Evolutionary conservation across 2,329 filamentous ascomycete genomes (phyloP), one percentile per base, ranked within the genome.

Genomic region (Aspergillus viridinutans): DNA sequence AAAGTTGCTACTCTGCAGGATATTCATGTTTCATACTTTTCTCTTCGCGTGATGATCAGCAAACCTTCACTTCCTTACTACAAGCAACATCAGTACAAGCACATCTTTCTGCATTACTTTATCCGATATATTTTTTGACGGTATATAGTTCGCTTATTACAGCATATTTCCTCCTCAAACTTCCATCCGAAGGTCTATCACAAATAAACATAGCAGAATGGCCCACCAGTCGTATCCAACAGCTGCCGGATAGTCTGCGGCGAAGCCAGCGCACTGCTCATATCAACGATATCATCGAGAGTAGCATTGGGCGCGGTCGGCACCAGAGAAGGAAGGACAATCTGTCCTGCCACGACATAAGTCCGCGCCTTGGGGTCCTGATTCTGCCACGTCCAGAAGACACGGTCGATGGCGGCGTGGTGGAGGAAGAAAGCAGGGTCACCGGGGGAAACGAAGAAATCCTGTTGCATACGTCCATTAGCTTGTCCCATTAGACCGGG

Each of bases 331-430:
- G 53, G 32, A n/a, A 55, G 45, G 8, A 62, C 17, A 58, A 65
- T 12, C 64, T 65, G 21, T 49, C 32, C 35, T 52, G 55, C 10
- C 48, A 28, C 29, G 50, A 42, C 1, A 57, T 63, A 7, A 26
- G 26, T 2, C 40, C 58, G 53, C 17, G 32, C 47, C 10, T 23
- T 50, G 21, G 48, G 56, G 23, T 60, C 58, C 20, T 26, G 50
- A 38, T 77, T 78, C 63, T 81, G 79, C 79, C 79, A 81, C 4
- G 74, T 76, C 73, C 76, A 78, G 64, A 71, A 81, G 4, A 72
- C 65, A 14, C 77, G 69, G 57, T 81, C 79, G 35, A 81, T 75
- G 62, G 73, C 72, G 3, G 70, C 69, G 57, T 80, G 78, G 60
- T 80, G 78, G 10, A 79, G 65, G 58, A 68, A 81, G 67, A 81